Base-by-base conservation (phyloP, 129 eudicot genomes). In the carrot (Daucus carota) region DNA sequence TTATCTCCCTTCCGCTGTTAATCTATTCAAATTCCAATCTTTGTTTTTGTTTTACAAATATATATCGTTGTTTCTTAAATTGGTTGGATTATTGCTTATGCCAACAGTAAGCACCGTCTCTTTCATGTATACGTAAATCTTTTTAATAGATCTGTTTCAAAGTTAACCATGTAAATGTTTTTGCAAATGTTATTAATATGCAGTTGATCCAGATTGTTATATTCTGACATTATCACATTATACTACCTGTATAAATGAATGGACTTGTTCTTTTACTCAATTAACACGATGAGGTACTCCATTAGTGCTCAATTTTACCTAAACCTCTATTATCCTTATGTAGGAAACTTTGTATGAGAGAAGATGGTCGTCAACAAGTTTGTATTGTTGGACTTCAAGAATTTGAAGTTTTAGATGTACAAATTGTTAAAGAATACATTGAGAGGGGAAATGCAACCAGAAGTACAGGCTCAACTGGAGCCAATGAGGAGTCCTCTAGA, bases 331-430 rank as follows among this genome's bases (percentile, higher is more conserved):
- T 7, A n/a, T 54, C 8, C 3, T 79, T 77, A 26, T 77, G 34
- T 71, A 90, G 98, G 90, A 92, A 92, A 87, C 90, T 92, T 69
- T 90, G 94, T 70, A 92, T 92, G 96, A 90, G 98, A 78, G 98
- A 92, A 86, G 98, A 92, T 85, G 98, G 96, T 29, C 86, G 94
- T 24, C 98, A 92, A 82, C 98, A 92, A 79, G 98, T 92, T 70
- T 92, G 98, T 87, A 92, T 92, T 75, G 98, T 92, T 77, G 98
- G 98, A 82, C 84, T 92, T 77, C 98, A 90, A 84, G 98, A 92
- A 81, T 92, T 92, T 84, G 98, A 92, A 92, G 94, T 92, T 73
- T 90, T 89, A 70, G 98, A 92, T 90, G 98, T 92, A 79, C 96
- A 90, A 70, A 86, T 90, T 81, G 98, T 92, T 63, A 92, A 90